Percentiles rank a stretch among this genome's conserved stretches.
Evolutionary conservation across 2,329 filamentous ascomycete genomes (phyloP).

Genomic region (Sphaerulina vaccinii): DNA sequence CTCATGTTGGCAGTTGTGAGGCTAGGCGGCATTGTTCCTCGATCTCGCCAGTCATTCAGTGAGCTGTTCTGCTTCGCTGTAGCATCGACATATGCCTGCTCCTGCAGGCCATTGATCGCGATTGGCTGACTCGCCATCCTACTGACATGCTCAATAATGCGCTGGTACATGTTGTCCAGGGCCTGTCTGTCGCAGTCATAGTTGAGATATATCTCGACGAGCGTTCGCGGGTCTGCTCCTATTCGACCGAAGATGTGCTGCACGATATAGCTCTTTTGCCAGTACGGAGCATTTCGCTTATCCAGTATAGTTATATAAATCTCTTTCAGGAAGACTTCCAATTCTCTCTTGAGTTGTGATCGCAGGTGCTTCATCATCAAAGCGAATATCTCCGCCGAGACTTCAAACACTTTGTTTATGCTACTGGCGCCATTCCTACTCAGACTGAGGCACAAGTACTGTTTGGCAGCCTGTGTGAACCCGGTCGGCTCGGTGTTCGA

Average conservation of each 20-base stretch:
- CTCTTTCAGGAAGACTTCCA: conserved; percentile 96
- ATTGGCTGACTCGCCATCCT: conserved; percentile 80
- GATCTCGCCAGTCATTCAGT: conserved; percentile 75
- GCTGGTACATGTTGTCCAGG: conserved; percentile 95
- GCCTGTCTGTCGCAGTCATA: conserved; percentile 94
- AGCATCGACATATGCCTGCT: conserved; percentile 83
- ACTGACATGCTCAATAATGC: conserved; percentile 88
- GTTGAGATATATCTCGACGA: conserved; percentile 96
- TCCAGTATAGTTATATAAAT: conserved; percentile 93
- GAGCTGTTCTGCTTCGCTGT: conserved; percentile 52
- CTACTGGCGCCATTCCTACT: conserved; percentile 94
- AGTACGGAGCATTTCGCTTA: conserved; percentile 77
- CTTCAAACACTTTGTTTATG: conserved; percentile 87
- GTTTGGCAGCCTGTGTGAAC: conserved; percentile 93
- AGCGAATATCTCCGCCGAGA: conserved; percentile 97
- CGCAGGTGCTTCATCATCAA: conserved; percentile 92
- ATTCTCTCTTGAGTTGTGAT: conserved; percentile 94
- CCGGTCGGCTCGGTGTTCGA: conserved; percentile 83
- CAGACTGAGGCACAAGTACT: conserved; percentile 91
- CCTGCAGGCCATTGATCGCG: conserved; percentile 69
- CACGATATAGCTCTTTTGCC: conserved; percentile 91
- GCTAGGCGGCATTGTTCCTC: conserved; percentile 80
- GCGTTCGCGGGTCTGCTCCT: conserved; percentile 77
- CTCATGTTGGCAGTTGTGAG: conserved; percentile 76
- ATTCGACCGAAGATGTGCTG: conserved; percentile 74